These are phyloP conservation scores for Ceratobasidium theobromae DNA, from an alignment of 1,284 basidiomycete species.

Conservation along the genomic window DNA sequence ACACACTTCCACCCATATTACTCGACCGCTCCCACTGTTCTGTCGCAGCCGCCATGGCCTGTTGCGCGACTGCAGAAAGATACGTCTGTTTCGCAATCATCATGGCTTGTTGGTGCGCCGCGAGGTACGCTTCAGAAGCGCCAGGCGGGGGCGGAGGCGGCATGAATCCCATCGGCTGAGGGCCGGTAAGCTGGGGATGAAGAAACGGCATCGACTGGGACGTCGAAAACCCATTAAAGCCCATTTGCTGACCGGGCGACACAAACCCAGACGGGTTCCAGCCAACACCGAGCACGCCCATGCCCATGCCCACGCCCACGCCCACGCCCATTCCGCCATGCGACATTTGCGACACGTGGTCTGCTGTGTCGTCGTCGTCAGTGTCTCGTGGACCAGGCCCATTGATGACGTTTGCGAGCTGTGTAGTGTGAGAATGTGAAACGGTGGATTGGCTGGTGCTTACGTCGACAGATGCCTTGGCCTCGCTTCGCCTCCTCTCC, in stretches of 20 bases:
- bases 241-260: conserved; percentile 11
- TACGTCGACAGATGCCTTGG: conserved; percentile 78
- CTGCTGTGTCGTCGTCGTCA: conserved; percentile 52
- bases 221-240: not conserved
- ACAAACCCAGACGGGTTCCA: conserved; percentile 26
- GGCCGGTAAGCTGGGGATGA: not conserved
- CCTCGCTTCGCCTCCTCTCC: conserved; percentile 70
- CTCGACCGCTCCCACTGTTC: conserved; percentile 85
- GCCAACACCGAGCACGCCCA: conserved; percentile 18
- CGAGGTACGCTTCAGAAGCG: conserved; percentile 55
- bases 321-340: conserved; percentile 1
- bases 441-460: conserved; percentile 36
- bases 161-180: conserved; percentile 2
- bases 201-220: not conserved
- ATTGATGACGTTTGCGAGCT: conserved; percentile 81
- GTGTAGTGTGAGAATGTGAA: not conserved
- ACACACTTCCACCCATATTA: conserved; percentile 48
- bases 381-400: conserved; percentile 61
- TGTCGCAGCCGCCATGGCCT: conserved; percentile 76
- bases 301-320: conserved; percentile 6
- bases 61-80: conserved; percentile 80
- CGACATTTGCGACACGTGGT: not conserved
- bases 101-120: conserved; percentile 80
- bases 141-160: conserved; percentile 40
- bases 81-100: conserved; percentile 79